Evolutionary conservation across 306 rosid genomes (phyloP).

Genomic region (Prunus armeniaca): DNA sequence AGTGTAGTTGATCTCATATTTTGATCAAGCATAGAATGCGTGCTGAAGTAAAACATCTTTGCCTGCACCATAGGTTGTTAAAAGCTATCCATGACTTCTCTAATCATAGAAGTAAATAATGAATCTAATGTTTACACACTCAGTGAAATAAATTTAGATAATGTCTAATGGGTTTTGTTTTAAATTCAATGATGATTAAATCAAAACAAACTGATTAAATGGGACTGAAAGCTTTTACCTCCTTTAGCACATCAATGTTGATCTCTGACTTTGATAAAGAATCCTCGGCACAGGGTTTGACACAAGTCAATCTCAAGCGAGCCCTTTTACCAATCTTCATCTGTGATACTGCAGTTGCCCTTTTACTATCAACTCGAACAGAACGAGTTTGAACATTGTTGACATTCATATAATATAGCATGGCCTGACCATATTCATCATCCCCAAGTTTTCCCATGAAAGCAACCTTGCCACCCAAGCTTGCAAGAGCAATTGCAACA

Average conservation of each 20-base stretch:
- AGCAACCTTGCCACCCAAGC: slow-evolving; percentile 89
- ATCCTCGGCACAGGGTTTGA: slow-evolving; percentile 86
- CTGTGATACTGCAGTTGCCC: slow-evolving; percentile 57
- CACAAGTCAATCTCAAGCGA: slow-evolving; percentile 66
- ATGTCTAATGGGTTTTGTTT: neutral
- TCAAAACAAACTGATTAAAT: neutral
- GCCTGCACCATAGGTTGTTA: slow-evolving; percentile 60
- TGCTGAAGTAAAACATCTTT: slow-evolving; percentile 85
- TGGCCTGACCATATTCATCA: slow-evolving; percentile 76
- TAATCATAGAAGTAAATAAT: neutral
- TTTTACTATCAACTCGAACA: slow-evolving; percentile 59
- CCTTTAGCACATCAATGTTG: slow-evolving; percentile 82
- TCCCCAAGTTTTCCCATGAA: slow-evolving; percentile 97
- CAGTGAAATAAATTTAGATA: neutral
- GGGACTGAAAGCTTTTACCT: slow-evolving; percentile 51
- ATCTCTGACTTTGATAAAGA: slow-evolving; percentile 71
- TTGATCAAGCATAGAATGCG: slow-evolving; percentile 85
- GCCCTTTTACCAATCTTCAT: slow-evolving; percentile 85
- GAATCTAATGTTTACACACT: neutral
- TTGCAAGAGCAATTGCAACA: slow-evolving; percentile 88
- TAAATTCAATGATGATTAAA: neutral
- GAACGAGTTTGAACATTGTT: slow-evolving; percentile 91
- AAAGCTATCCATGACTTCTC: slow-evolving; percentile 3
- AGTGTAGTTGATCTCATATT: slow-evolving; percentile 80
- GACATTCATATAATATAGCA: slow-evolving; percentile 75